Evolutionary conservation across 2,329 filamentous ascomycete species (phyloP).

Genomic region (Talaromyces sp.): DNA sequence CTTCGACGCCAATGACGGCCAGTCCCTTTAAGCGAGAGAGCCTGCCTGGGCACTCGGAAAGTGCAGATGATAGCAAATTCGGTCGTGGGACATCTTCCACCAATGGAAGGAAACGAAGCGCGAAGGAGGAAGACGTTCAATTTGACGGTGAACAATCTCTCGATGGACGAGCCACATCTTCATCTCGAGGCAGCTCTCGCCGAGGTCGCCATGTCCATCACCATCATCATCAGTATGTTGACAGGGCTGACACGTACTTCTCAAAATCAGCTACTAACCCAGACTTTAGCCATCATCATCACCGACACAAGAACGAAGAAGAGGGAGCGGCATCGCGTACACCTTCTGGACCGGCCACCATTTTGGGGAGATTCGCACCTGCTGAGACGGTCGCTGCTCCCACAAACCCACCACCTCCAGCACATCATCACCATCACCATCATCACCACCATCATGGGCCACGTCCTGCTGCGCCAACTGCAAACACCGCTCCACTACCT

Average conservation of each 20-base stretch:
- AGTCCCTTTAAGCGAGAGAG: constrained; percentile 50
- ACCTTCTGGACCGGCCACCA: constrained; percentile 20
- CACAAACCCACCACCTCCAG: constrained; percentile 12
- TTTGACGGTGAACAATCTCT: constrained; percentile 62
- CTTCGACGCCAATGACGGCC: constrained; percentile 49
- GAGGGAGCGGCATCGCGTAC: constrained; percentile 27
- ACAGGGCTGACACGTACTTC: not conserved
- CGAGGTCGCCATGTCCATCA: constrained; percentile 51
- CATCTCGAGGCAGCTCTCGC: constrained; percentile 60
- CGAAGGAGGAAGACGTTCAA: constrained; percentile 69
- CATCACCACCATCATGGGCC: constrained; percentile 41
- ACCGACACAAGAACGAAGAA: constrained; percentile 51
- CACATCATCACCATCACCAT: constrained; percentile 39
- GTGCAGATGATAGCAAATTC: constrained; percentile 36
- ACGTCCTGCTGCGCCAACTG: constrained; percentile 18
- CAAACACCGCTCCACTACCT: constrained; percentile 18
- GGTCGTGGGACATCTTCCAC: constrained; percentile 43
- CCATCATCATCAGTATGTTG: constrained; percentile 53
- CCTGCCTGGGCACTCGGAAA: constrained; percentile 38
- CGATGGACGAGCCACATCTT: constrained; percentile 52
- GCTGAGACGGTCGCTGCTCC: constrained; percentile 17
- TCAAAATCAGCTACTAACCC: constrained; percentile 4
- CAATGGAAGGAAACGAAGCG: constrained; percentile 59
- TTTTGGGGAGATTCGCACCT: constrained; percentile 25
- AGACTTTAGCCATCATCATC: constrained; percentile 44